Evolutionary conservation across 345 rosid species (phyloP), one percentile per base, ranked within the genome.

Genomic region (Salix koriyanagi): DNA sequence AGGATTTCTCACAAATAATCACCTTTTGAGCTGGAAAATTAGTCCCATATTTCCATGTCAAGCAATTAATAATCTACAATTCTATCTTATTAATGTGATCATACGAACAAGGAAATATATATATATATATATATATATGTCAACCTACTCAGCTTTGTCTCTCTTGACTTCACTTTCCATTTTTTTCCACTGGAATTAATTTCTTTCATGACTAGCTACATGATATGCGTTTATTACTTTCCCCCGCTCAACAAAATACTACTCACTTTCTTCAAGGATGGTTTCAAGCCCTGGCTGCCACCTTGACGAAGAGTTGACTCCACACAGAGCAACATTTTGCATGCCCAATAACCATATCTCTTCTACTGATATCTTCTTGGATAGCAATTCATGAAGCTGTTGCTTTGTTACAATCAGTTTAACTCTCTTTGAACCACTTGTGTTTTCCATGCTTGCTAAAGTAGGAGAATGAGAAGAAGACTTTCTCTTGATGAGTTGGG

Each of bases 221-320:
- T 50, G 56, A 50, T 18, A 6, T 50, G 2, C 21, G 18, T 50
- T 50, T 50, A 52, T 18, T 21, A 32, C 8, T 32, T 65, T 65
- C 69, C 36, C 8, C 0, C 25, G 37, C n/a, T 2, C 7, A 52
- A 52, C 23, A 34, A 26, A 77, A 52, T 36, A 25, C 62, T 56
- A 58, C 72, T 78, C 73, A 16, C 41, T 74, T 75, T 58, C 78
- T 75, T 69, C 82, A 23, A 77, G 67, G 16, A 75, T 79, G 71
- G 82, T 70, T 70, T 79, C 56, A 36, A 79, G 82, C 37, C 36
- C 60, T 39, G 75, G 78, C 42, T 30, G 67, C 79, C 79, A 75
- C 39, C 71, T 79, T 65, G 50, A 44, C 18, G 52, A 34, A 66
- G 48, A 58, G 50, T 41, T 37, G 44, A 41, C 32, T 56, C 68